Percentiles rank a stretch among this genome's conserved stretches.
These are phyloP conservation scores for Trichosanthes cucumerina DNA, from an alignment of 306 rosid genomes.

Conservation along the genomic window DNA sequence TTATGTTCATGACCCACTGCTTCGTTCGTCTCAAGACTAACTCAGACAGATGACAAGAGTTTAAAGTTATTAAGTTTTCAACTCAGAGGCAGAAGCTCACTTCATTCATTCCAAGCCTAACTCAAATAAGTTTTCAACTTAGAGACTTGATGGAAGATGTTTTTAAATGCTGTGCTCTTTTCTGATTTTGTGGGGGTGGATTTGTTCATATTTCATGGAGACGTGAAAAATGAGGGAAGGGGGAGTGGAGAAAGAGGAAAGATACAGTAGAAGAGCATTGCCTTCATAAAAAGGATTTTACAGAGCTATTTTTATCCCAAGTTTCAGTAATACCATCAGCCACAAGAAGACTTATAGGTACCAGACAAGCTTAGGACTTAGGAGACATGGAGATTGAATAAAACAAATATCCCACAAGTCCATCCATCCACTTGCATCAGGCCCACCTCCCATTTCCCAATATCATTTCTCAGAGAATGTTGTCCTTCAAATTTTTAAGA, in stretches of 20 bases:
- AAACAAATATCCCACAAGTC: slow-evolving; percentile 30
- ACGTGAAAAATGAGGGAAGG: not conserved
- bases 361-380: slow-evolving; percentile 27
- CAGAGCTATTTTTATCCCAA: not conserved
- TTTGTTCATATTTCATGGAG: not conserved
- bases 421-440: slow-evolving; percentile 23
- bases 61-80: too few species aligned
- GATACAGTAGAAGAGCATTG: not conserved
- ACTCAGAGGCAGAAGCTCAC: too few species aligned
- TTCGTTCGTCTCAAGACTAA: not conserved
- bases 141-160: not conserved
- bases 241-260: not conserved
- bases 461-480: slow-evolving; percentile 27
- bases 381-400: slow-evolving; percentile 29
- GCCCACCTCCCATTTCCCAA: slow-evolving; percentile 32
- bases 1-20: not conserved
- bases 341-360: slow-evolving; percentile 24
- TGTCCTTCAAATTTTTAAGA: slow-evolving; percentile 22
- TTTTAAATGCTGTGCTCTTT: not conserved
- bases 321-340: slow-evolving; percentile 21
- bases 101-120: too few species aligned
- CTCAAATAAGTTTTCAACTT: not conserved
- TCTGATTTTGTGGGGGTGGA: not conserved
- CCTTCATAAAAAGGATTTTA: not conserved
- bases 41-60: not conserved